Percentiles rank a stretch among this genome's conserved stretches.
These are phyloP conservation scores for Phytophthora foliorum DNA, from an alignment of 352 stramenopile species.

Conservation along the genomic window DNA sequence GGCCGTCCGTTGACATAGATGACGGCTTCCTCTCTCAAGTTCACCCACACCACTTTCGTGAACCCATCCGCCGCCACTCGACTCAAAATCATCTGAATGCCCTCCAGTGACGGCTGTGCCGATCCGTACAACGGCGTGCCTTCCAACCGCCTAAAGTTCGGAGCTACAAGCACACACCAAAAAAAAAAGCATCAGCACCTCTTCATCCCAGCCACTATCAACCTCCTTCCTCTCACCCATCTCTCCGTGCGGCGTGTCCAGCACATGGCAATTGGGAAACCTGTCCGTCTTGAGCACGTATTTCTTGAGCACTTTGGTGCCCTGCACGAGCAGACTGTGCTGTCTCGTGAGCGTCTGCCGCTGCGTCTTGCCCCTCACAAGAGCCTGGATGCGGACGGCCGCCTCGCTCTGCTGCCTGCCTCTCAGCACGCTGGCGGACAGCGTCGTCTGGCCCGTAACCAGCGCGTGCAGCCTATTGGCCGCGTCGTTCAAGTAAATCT, in stretches of 20 bases:
- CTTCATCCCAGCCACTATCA: too few relatives aligned
- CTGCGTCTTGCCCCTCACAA: slow-evolving; percentile 70
- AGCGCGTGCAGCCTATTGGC: slow-evolving; percentile 37
- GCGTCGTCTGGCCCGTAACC: slow-evolving; percentile 14
- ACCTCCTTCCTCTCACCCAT: slow-evolving; percentile 45
- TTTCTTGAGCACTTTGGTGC: slow-evolving; percentile 66
- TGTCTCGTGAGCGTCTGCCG: slow-evolving; percentile 58
- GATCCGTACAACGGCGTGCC: slow-evolving; percentile 77
- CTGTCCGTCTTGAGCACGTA: slow-evolving; percentile 89
- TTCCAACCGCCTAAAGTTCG: slow-evolving; percentile 84
- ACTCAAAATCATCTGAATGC: slow-evolving; percentile 77
- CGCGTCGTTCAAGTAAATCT: slow-evolving; percentile 49
- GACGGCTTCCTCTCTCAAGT: slow-evolving; percentile 85
- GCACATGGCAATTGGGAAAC: slow-evolving; percentile 82
- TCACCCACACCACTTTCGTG: slow-evolving; percentile 86
- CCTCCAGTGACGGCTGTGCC: slow-evolving; percentile 78
- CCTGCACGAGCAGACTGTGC: slow-evolving; percentile 53
- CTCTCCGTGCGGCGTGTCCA: slow-evolving; percentile 70
- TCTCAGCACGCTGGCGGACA: slow-evolving; percentile 10
- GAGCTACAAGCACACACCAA: slow-evolving; percentile 40
- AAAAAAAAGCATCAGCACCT: not conserved
- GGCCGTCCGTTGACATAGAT: slow-evolving; percentile 83
- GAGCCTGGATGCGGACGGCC: slow-evolving; percentile 75
- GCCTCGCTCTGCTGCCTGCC: slow-evolving; percentile 50
- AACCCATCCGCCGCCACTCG: slow-evolving; percentile 78